These are phyloP conservation scores for Aspergillus latus DNA, from an alignment of 2,329 filamentous ascomycete species.

Conservation along the genomic window DNA sequence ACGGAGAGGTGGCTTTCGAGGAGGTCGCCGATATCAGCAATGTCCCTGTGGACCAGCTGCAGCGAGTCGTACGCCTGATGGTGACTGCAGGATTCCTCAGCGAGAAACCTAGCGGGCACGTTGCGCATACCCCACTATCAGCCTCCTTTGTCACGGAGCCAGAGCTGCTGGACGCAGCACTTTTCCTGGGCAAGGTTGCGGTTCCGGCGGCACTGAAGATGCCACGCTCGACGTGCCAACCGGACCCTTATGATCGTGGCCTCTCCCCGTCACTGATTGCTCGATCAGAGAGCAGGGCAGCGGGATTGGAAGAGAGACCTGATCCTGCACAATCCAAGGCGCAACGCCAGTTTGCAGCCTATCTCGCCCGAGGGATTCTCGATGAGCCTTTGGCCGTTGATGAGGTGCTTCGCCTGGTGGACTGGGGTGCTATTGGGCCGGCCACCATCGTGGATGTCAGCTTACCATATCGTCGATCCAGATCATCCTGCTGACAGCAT, in stretches of 20 bases:
- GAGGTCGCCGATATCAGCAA: slow-evolving; percentile 3
- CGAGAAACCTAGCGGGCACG: not conserved
- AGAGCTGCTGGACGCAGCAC: not conserved
- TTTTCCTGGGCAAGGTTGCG: slow-evolving; percentile 1
- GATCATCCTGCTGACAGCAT: not conserved
- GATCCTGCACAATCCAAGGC: not conserved
- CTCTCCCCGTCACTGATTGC: too few relatives aligned
- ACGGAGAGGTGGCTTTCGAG: slow-evolving; percentile 1
- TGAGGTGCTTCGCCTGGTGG: not conserved
- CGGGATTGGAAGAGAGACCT: too few relatives aligned
- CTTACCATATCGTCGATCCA: not conserved
- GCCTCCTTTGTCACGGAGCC: slow-evolving; percentile 9
- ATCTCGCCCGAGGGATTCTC: slow-evolving; percentile 4
- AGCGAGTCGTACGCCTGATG: slow-evolving; percentile 3
- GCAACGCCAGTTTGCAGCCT: slow-evolving; percentile 5
- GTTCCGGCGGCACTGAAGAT: slow-evolving; percentile 2
- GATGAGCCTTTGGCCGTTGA: not conserved
- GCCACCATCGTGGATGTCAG: slow-evolving; percentile 1
- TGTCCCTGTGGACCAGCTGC: slow-evolving; percentile 2
- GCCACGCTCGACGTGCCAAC: not conserved
- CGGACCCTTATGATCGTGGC: too few relatives aligned
- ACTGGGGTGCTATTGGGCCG: not conserved
- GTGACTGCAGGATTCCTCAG: slow-evolving; percentile 1
- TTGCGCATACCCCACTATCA: slow-evolving; percentile 1
- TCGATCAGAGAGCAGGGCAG: too few relatives aligned